phyloP scores from a whole-genome alignment of 768 basidiomycete species.

The Trametes cubensis region DNA sequence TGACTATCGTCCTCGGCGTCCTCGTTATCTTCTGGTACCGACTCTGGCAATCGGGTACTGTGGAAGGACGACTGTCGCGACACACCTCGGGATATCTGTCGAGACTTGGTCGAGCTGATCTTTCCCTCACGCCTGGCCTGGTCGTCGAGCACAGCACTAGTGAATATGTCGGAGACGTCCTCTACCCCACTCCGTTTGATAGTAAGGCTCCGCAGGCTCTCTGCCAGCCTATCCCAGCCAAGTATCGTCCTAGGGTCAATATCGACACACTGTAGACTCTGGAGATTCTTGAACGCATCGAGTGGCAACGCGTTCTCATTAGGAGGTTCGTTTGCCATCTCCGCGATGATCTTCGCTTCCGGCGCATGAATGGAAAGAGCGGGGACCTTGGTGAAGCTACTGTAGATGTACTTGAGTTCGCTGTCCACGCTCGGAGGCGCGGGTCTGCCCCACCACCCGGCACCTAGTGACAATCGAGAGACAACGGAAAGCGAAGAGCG shows the following conservation, averaged over 20 bases:
- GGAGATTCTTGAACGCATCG: slow-evolving; percentile 83
- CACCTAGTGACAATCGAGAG: slow-evolving; percentile 73
- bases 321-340: slow-evolving; percentile 69
- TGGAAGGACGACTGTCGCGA: slow-evolving; percentile 50
- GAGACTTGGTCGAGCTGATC: slow-evolving; percentile 47
- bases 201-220: slow-evolving; percentile 71
- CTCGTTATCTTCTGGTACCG: slow-evolving; percentile 57
- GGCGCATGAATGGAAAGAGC: slow-evolving; percentile 71
- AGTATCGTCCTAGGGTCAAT: slow-evolving; percentile 81
- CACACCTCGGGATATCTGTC: slow-evolving; percentile 37
- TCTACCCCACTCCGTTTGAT: slow-evolving; percentile 80
- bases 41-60: slow-evolving; percentile 54
- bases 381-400: slow-evolving; percentile 88
- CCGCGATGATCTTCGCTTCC: slow-evolving; percentile 63
- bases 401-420: slow-evolving; percentile 86
- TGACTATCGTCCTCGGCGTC: slow-evolving; percentile 33
- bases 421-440: slow-evolving; percentile 62
- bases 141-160: slow-evolving; percentile 78
- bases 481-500: slow-evolving; percentile 77
- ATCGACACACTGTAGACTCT: slow-evolving; percentile 72
- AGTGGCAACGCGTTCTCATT: slow-evolving; percentile 78
- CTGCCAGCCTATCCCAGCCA: slow-evolving; percentile 81
- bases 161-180: slow-evolving; percentile 76
- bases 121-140: slow-evolving; percentile 63
- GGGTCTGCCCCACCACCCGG: slow-evolving; percentile 69